Evolutionary conservation across 805 yeast genomes (phyloP).

Genomic region (Suhomyces canberraensis): DNA sequence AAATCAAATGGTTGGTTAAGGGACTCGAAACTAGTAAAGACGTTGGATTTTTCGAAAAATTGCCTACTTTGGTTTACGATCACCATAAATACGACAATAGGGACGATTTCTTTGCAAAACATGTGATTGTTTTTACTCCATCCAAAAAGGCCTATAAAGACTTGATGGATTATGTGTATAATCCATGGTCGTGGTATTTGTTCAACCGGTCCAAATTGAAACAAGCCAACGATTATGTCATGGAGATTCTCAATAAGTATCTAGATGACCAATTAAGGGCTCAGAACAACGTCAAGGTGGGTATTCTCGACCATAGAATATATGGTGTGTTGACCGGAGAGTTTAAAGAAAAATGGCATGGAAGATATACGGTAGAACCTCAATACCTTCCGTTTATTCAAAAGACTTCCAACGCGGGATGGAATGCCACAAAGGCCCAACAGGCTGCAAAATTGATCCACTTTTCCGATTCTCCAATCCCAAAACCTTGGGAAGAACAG

Average conservation of each 20-base stretch:
- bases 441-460: constrained; percentile 48
- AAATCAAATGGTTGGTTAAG: constrained; percentile 12
- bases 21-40: not conserved
- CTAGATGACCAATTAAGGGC: constrained; percentile 46
- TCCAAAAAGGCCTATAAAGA: constrained; percentile 22
- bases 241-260: constrained; percentile 49
- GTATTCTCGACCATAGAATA: constrained; percentile 47
- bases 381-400: constrained; percentile 33
- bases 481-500: constrained; percentile 58
- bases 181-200: constrained; percentile 30
- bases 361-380: constrained; percentile 42
- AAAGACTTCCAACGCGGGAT: constrained; percentile 19
- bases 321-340: constrained; percentile 55
- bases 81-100: constrained; percentile 27
- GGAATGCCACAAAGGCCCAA: constrained; percentile 30
- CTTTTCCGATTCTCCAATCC: constrained; percentile 63
- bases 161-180: constrained; percentile 19
- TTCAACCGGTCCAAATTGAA: constrained; percentile 19
- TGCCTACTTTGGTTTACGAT: constrained; percentile 20
- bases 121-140: constrained; percentile 62
- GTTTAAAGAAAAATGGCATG: constrained; percentile 36
- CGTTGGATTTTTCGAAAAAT: constrained; percentile 9
- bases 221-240: constrained; percentile 44
- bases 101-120: constrained; percentile 37
- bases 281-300: constrained; percentile 18